Conservation (phyloP, 2,329 filamentous ascomycete species). For the Alternaria brassicicola region DNA sequence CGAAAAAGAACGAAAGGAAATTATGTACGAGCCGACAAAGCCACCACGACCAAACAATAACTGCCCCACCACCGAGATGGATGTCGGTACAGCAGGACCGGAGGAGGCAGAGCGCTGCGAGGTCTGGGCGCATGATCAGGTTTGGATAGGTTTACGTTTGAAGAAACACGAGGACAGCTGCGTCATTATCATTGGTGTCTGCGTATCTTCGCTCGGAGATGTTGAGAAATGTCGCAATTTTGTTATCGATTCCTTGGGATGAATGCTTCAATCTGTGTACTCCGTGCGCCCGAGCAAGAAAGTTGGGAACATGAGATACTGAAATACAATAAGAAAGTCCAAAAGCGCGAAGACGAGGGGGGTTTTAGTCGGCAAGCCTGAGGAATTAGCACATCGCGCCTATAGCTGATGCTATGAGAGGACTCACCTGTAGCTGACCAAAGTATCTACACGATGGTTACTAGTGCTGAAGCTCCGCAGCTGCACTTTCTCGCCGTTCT, state of each 20-base stretch:
- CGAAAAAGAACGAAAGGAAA: neutral
- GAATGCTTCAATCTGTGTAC: neutral
- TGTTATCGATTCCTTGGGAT: neutral
- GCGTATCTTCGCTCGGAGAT: neutral
- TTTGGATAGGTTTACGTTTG: neutral
- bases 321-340: neutral
- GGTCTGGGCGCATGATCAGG: neutral
- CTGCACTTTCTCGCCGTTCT: constrained; percentile 92
- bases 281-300: neutral
- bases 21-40: neutral
- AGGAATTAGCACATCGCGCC: constrained; percentile 11
- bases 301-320: neutral
- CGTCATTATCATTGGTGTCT: neutral
- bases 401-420: neutral
- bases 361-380: constrained; percentile 36
- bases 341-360: neutral
- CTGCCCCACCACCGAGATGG: neutral
- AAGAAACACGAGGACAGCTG: neutral
- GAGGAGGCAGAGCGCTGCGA: neutral
- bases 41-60: neutral
- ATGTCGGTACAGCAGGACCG: neutral
- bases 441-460: constrained; percentile 89
- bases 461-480: constrained; percentile 94
- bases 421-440: constrained; percentile 81
- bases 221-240: neutral